Conservation (phyloP, 805 yeast species). For the Kregervanrija delftensis region DNA sequence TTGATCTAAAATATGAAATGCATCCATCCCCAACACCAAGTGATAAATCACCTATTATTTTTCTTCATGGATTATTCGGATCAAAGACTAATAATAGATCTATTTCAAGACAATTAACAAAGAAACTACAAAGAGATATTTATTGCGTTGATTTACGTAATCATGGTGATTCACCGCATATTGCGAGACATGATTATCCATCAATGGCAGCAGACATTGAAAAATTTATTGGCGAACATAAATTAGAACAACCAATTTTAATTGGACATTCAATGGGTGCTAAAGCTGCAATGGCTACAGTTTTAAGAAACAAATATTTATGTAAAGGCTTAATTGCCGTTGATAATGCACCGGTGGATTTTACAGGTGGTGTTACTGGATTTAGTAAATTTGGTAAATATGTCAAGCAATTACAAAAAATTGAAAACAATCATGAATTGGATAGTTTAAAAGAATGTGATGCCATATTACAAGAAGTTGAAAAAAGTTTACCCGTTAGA, state of each 20-base stretch:
- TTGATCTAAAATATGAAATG: slow-evolving; percentile 47
- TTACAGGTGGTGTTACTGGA: slow-evolving; percentile 37
- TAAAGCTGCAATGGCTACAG: slow-evolving; percentile 83
- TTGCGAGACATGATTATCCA: slow-evolving; percentile 65
- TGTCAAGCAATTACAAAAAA: slow-evolving; percentile 52
- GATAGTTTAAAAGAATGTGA: slow-evolving; percentile 62
- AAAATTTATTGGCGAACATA: slow-evolving; percentile 46
- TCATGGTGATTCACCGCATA: slow-evolving; percentile 89
- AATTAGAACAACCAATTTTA: slow-evolving; percentile 45
- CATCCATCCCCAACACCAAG: slow-evolving; percentile 19
- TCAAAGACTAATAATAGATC: slow-evolving; percentile 72
- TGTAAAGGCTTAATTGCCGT: slow-evolving; percentile 65
- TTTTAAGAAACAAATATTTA: slow-evolving; percentile 57
- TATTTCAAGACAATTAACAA: slow-evolving; percentile 57
- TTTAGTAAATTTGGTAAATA: slow-evolving; percentile 55
- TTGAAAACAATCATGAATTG: slow-evolving; percentile 40
- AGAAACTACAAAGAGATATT: slow-evolving; percentile 45
- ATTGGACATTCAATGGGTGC: slow-evolving; percentile 93
- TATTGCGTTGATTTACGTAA: slow-evolving; percentile 76
- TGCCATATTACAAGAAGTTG: slow-evolving; percentile 53
- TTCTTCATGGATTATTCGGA: slow-evolving; percentile 89
- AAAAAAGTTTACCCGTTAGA: slow-evolving; percentile 51
- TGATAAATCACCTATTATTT: slow-evolving; percentile 49
- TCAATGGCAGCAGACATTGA: slow-evolving; percentile 85
- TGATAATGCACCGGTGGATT: slow-evolving; percentile 83